Conservation (phyloP, 192 early-diverging fungal genomes). For the Linnemannia zychae region DNA sequence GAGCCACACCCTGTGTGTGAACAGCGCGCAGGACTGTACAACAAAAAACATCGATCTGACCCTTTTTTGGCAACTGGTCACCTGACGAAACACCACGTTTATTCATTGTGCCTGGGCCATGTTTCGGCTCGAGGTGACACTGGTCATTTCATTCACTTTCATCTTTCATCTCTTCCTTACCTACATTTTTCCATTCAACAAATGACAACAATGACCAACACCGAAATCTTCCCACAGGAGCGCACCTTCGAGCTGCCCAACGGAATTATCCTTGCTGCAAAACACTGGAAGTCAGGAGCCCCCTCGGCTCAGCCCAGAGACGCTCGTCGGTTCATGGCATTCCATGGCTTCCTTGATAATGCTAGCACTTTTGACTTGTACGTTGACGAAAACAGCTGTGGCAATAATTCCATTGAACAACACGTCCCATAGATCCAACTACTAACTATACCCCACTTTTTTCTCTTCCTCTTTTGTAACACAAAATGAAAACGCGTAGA, state of each 20-base stretch:
- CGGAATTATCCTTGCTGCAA: slow-evolving; percentile 31
- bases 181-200: not conserved
- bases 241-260: slow-evolving; percentile 32
- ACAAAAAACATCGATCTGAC: not conserved
- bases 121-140: not conserved
- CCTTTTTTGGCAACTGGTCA: not conserved
- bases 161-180: not conserved
- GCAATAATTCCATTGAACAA: not conserved
- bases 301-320: slow-evolving; percentile 9
- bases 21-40: not conserved
- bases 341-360: slow-evolving; percentile 52
- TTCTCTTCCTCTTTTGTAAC: not conserved
- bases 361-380: slow-evolving; percentile 48
- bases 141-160: not conserved
- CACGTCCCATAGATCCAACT: not conserved
- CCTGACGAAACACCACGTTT: not conserved
- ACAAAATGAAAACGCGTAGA: slow-evolving; percentile 7
- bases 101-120: no score
- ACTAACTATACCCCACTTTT: not conserved
- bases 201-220: not conserved
- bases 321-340: slow-evolving; percentile 46
- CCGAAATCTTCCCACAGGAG: slow-evolving; percentile 3
- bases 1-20: not conserved
- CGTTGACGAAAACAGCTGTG: not conserved
- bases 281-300: slow-evolving; percentile 36